A percentile compares a stretch with the other conserved stretches of the same genome.
Evolutionary conservation across 2,329 filamentous ascomycete species (phyloP).

Genomic region (Fusarium devonianum): DNA sequence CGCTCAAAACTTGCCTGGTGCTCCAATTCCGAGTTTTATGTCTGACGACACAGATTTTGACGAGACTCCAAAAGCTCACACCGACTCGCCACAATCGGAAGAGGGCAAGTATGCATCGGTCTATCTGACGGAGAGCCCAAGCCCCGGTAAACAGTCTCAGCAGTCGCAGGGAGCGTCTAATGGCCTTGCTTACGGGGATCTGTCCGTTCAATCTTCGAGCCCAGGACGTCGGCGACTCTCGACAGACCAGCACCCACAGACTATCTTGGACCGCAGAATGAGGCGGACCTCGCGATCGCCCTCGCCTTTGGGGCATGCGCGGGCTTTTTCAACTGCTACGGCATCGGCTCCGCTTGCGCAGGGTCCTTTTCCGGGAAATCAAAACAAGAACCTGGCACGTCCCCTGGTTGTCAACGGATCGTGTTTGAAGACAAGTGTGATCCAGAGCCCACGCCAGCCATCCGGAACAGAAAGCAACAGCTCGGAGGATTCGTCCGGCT

Average conservation of each 20-base stretch:
- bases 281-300: constrained; percentile 62
- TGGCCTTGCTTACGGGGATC: constrained; percentile 58
- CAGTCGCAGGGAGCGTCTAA: constrained; percentile 44
- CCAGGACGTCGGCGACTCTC: constrained; percentile 57
- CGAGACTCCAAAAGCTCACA: constrained; percentile 50
- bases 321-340: constrained; percentile 53
- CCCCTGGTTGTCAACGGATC: constrained; percentile 64
- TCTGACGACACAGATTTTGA: constrained; percentile 62
- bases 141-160: constrained; percentile 38
- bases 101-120: constrained; percentile 48
- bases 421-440: constrained; percentile 47
- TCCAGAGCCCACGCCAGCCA: constrained; percentile 34
- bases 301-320: constrained; percentile 61
- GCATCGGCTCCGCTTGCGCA: constrained; percentile 51
- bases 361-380: constrained; percentile 48
- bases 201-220: constrained; percentile 47
- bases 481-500: constrained; percentile 34
- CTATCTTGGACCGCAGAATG: constrained; percentile 61
- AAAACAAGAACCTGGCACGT: constrained; percentile 48
- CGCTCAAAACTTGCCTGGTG: constrained; percentile 55
- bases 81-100: constrained; percentile 58
- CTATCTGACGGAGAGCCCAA: constrained; percentile 41
- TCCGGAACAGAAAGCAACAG: constrained; percentile 23
- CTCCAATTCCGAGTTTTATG: constrained; percentile 63
- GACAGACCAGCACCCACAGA: constrained; percentile 62